A percentile compares a stretch with the other conserved stretches of the same genome.
Conservation (phyloP, 176 grass and related monocot species). For the Rhipidocladum racemiflorum region DNA sequence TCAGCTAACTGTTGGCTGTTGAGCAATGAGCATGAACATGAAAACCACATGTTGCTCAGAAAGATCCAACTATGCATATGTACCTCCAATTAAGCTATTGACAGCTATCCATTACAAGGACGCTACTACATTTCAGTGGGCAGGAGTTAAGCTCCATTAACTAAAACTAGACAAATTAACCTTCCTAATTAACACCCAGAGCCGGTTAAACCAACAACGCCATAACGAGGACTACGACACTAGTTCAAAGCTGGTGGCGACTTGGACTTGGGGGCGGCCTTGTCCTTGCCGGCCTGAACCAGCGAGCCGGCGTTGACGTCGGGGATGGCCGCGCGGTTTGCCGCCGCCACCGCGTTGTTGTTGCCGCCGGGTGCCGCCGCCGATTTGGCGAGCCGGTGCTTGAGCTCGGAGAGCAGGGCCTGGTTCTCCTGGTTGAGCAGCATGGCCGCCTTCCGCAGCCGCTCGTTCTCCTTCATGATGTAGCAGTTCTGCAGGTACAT, state of each 20-base stretch:
- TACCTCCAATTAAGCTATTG: not conserved
- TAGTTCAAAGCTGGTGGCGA: not conserved
- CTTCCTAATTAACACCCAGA: not conserved
- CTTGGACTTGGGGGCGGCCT: not conserved
- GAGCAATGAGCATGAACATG: not conserved
- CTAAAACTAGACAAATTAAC: not conserved
- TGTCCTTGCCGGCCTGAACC: constrained; percentile 24
- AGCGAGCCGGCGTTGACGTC: constrained; percentile 18
- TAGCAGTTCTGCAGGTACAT: constrained; percentile 93
- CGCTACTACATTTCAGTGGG: not conserved
- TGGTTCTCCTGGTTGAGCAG: constrained; percentile 91
- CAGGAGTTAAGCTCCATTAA: not conserved
- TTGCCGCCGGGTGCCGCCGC: not conserved
- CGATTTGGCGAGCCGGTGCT: constrained; percentile 65
- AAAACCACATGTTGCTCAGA: not conserved
- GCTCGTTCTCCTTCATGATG: constrained; percentile 95
- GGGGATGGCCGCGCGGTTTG: constrained; percentile 17
- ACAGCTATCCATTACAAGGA: not conserved
- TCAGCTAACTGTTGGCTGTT: not conserved
- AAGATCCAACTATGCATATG: not conserved
- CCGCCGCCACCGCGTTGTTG: not conserved
- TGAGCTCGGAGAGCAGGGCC: constrained; percentile 70
- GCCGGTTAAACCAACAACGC: constrained; percentile 13
- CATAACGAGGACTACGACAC: not conserved
- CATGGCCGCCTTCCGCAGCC: constrained; percentile 78